Base-by-base conservation (phyloP, 2,329 filamentous ascomycete genomes). In the Aspergillus fructus region DNA sequence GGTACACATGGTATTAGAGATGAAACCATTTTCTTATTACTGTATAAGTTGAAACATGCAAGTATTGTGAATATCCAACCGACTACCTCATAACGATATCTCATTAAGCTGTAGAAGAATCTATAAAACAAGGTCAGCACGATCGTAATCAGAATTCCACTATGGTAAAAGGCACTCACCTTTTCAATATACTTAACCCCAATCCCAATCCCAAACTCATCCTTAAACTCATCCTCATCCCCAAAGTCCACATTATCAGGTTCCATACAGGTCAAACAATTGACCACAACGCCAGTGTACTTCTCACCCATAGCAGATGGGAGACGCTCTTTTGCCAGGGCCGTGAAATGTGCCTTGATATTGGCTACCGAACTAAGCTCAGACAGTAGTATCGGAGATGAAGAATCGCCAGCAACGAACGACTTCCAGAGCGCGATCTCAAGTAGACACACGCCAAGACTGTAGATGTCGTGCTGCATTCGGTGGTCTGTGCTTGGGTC, bases 401-500 rank as follows among this genome's bases (percentile, higher is more conserved):
- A 11, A 11, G 9, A 30, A 30, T 50, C n/a, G 15, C 13, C 9
- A 1, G 15, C 19, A 8, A 54, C 39, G n/a, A 58, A 49, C 5
- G 50, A 58, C 9, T 13, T 19, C 53, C 59, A 73, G 0, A 84
- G 59, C 0, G 80, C 81, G 19, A 85, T 75, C 64, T 85, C 82
- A 0, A 85, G 66, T 0, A 85, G 71, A 55, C 78, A 81, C 0
- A 84, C 79, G 0, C 82, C 82, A 0, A 85, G 71, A 48, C 80
- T 82, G 66, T 85, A 85, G 11, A 85, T 80, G 58, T 85, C 81
- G 60, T 85, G 81, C 54, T 81, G 76, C 77, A 83, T 83, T 2
- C 60, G 66, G 59, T 81, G 84, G 0, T 63, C 55, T 1, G 78
- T 71, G 19, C 74, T 66, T 0, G 72, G 71, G 2, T 61, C 55